Evolutionary conservation across 1,139 yeast species (phyloP).

Genomic region (Magnusiomyces tetraspermus): DNA sequence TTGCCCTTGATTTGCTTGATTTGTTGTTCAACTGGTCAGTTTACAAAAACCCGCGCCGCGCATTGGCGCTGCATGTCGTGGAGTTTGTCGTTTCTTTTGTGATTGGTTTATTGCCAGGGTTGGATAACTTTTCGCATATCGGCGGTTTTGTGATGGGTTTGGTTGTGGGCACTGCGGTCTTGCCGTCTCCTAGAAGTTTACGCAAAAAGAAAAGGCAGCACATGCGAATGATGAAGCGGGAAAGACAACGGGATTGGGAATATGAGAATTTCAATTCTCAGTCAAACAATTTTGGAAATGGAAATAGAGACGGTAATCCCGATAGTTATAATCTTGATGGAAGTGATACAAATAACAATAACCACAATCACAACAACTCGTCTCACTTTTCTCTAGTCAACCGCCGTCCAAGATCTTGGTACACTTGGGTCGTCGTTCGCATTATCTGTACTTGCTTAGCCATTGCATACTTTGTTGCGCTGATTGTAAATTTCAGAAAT

Average conservation of each 20-base stretch:
- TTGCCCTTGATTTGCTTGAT: conserved; percentile 52
- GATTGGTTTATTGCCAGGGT: conserved; percentile 61
- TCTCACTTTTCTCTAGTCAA: background rate
- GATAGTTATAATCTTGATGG: too few species aligned
- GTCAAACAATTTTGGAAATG: background rate
- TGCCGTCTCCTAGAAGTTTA: conserved; percentile 46
- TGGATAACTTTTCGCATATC: conserved; percentile 68
- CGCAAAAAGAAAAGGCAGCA: conserved; percentile 17
- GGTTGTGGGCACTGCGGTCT: conserved; percentile 42
- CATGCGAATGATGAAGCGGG: background rate
- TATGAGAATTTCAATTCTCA: background rate
- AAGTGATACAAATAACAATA: too few species aligned
- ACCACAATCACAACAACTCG: background rate
- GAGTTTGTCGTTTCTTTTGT: conserved; percentile 56
- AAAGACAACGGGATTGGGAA: background rate
- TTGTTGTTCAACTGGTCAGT: conserved; percentile 47
- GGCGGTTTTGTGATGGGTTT: conserved; percentile 68
- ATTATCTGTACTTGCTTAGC: conserved; percentile 40
- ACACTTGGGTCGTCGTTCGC: conserved; percentile 46
- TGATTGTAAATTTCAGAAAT: conserved; percentile 44
- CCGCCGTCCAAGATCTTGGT: conserved; percentile 26
- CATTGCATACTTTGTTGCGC: conserved; percentile 43
- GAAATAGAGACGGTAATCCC: background rate
- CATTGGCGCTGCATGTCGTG: conserved; percentile 41
- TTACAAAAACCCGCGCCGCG: conserved; percentile 35